Evolutionary conservation across 1,139 yeast genomes (phyloP), one percentile per base, ranked within the genome.

Genomic region (Kodamaea derodonti): DNA sequence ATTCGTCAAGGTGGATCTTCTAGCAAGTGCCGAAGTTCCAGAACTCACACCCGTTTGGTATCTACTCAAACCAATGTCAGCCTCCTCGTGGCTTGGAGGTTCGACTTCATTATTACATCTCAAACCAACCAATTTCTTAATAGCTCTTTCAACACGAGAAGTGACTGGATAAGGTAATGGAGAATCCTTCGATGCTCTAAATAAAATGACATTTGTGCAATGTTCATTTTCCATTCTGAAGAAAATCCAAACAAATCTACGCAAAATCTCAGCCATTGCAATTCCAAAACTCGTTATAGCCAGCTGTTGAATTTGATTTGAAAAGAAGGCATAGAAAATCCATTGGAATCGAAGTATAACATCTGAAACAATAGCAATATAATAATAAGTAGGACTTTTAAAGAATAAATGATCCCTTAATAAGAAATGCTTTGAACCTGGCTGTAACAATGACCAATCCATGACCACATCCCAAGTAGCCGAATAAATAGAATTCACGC

Each of bases 171-270:
- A 90, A 0, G 98, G 98, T 36, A 92, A 62, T 4, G 94, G 86
- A 4, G 87, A 66, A 43, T 90, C 96, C 41, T 92, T 77, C 4
- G 94, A 82, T 0, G 97, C 97, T 45, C 95, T 72, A 57, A 82
- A 85, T 31, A 86, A 64, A 35, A 76, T 78, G 10, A 88, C 95
- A 54, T 92, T 92, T 1, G 96, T 82, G 30, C 88, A 80, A 59
- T 94, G 98, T 59, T 92, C 97, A 58, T 92, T 92, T 52, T 92
- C 98, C 73, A 92, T 84, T 62, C 98, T 80, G 64, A 92, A 83
- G 37, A 84, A 75, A 7, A 84, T 71, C 98, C 99, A 92, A 14
- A 90, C 64, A 44, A 86, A 82, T 51, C 98, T 70, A 51, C 98
- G 71, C 3, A 84, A 18, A 2, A 87, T 60, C 57, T 92, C 99